Base-by-base conservation (phyloP, 179 eudicot species). In the Amaranthus tricolor region DNA sequence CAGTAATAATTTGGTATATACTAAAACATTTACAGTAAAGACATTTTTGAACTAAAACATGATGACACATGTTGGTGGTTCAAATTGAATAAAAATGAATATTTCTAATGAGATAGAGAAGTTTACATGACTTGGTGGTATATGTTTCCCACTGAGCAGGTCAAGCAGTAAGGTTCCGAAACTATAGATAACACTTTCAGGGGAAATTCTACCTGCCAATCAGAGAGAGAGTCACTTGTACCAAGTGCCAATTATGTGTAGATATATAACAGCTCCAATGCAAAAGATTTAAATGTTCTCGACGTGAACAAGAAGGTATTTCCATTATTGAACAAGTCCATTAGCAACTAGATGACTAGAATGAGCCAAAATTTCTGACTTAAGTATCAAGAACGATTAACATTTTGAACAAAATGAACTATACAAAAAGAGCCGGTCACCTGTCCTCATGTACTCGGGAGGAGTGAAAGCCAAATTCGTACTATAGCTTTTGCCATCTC, bases 391-490 rank as follows among this genome's bases (percentile, higher is more conserved):
- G 10, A 24, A 73, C 3, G 7, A 45, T 56, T 43, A 16, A 13
- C 44, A 9, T 50, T 43, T 17, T 44, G n/a, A 43, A 50, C 72
- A 71, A 17, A 44, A 52, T 56, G 5, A 24, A 20, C 59, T 56
- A 40, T 12, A 31, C 31, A 47, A 48, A 16, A 53, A 58, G 62
- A 50, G 78, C 12, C 5, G 47, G 53, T 15, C 76, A 93, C 97
- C 97, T 82, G 97, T 94, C 78, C 97, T 88, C 87, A 92, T 82
- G 82, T 94, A 92, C 76, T 92, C 97, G 48, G 98, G 98, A 63
- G 97, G 98, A 75, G 98, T 94, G 89, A 94, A 94, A 75, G 98
- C 98, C 81, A 94, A 79, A 80, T 94, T 92, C 53, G 98, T 94
- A 79, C 98, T 94, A 61, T 94, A 94, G 54, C 98, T 94, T 84